Evolutionary conservation across 148 eudicot species (phyloP).

Genomic region (Diospyros lotus): DNA sequence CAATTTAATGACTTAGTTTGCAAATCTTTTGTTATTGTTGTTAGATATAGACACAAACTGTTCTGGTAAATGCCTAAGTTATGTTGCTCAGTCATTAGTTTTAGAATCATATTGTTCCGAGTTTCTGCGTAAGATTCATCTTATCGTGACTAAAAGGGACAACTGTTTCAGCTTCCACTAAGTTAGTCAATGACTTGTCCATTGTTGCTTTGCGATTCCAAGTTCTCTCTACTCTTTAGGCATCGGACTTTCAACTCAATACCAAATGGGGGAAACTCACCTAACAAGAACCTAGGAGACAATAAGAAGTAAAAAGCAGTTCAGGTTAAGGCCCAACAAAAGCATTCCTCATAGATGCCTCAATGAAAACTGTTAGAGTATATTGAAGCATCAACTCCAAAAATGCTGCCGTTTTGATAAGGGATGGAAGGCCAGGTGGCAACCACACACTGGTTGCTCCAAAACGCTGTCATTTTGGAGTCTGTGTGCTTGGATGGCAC

Average conservation of each 20-base stretch:
- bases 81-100: not conserved
- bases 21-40: not conserved
- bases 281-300: not conserved
- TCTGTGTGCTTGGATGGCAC: no score
- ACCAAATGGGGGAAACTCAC: not conserved
- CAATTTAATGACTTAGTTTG: no score
- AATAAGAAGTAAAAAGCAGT: conserved; percentile 1
- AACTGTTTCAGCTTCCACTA: not conserved
- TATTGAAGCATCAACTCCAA: no score
- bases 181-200: not conserved
- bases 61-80: not conserved
- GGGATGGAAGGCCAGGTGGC: no score
- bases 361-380: no score
- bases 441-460: no score
- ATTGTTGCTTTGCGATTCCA: no score
- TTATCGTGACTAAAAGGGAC: not conserved
- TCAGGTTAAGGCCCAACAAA: not conserved
- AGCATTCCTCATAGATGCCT: not conserved
- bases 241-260: not conserved
- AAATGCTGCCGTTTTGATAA: no score
- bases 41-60: not conserved
- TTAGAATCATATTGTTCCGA: not conserved
- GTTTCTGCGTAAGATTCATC: not conserved
- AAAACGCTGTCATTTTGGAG: no score
- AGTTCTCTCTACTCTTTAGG: not conserved